These are phyloP conservation scores for Jacaranda copaia DNA, from an alignment of 257 asterid genomes.

Conservation along the genomic window DNA sequence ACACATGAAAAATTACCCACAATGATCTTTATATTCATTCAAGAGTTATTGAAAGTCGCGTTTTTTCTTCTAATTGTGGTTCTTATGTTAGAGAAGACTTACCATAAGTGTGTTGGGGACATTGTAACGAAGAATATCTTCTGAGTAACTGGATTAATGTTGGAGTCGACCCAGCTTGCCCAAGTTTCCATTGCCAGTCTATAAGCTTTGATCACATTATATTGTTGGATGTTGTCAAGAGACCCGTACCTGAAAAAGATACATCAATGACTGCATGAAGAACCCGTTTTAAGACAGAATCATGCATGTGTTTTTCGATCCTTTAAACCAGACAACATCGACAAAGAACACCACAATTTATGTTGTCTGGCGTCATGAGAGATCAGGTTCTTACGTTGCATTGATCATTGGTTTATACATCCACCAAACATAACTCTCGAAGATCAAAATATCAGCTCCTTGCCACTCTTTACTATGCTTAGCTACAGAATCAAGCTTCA, in stretches of 20 bases:
- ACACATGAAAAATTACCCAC: conserved; percentile 17
- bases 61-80: neutral
- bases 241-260: conserved; percentile 62
- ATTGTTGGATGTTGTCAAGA: conserved; percentile 58
- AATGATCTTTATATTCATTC: neutral
- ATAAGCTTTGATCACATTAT: conserved; percentile 76
- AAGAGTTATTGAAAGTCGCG: neutral
- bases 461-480: conserved; percentile 80
- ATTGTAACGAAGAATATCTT: conserved; percentile 75
- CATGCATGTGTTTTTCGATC: too few relatives aligned
- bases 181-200: conserved; percentile 81
- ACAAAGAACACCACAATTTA: too few relatives aligned
- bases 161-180: conserved; percentile 79
- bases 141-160: conserved; percentile 54
- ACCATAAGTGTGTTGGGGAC: conserved; percentile 97
- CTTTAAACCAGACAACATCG: too few relatives aligned
- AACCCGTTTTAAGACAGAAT: neutral
- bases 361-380: neutral
- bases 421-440: conserved; percentile 98
- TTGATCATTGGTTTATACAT: conserved; percentile 80
- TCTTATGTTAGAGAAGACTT: conserved; percentile 24
- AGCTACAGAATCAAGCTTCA: conserved; percentile 75
- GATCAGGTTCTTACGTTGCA: conserved; percentile 61
- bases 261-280: neutral
- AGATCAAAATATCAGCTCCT: conserved; percentile 72